Evolutionary conservation across 2,329 filamentous ascomycete species (phyloP).

Genomic region (Remersonia thermophila): DNA sequence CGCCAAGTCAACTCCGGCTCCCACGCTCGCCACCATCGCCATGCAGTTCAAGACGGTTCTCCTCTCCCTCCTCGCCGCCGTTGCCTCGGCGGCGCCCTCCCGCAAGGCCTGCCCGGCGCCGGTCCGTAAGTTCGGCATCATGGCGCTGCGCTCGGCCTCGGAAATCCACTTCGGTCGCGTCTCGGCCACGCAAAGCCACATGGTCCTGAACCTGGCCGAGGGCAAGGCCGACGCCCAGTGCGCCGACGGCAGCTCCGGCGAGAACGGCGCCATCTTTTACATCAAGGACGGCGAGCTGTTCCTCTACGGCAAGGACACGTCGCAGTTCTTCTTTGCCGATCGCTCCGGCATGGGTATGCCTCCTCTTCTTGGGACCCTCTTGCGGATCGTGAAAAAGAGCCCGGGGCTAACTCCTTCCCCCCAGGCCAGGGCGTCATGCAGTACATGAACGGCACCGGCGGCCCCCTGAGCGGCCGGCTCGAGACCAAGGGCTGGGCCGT

Average conservation of each 20-base stretch:
- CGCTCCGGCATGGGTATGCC: constrained; percentile 39
- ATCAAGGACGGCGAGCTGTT: constrained; percentile 33
- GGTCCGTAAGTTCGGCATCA: constrained; percentile 32
- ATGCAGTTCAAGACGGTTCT: constrained; percentile 44
- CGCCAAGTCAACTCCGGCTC: no score
- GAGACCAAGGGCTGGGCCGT: constrained; percentile 38
- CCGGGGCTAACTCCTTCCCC: no score
- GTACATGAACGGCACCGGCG: constrained; percentile 36
- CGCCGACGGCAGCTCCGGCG: constrained; percentile 20
- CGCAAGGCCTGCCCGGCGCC: constrained; percentile 17
- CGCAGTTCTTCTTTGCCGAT: constrained; percentile 41
- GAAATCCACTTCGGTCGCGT: constrained; percentile 34
- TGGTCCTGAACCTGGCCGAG: constrained; percentile 30
- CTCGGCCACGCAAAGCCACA: constrained; percentile 30
- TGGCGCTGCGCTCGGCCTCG: constrained; percentile 37
- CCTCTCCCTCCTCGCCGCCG: constrained; percentile 34
- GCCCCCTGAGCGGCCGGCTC: constrained; percentile 24
- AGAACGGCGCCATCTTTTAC: constrained; percentile 36
- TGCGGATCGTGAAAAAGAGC: no score
- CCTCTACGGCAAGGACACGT: constrained; percentile 32
- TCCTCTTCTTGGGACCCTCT: no score
- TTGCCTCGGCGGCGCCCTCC: constrained; percentile 20
- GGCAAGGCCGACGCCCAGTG: constrained; percentile 36
- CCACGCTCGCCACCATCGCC: no score
- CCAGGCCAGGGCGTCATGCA: constrained; percentile 38